Percentiles rank a stretch among this genome's conserved stretches.
These are phyloP conservation scores for Camptophora hylomeconis DNA, from an alignment of 2,329 filamentous ascomycete genomes.

Conservation along the genomic window DNA sequence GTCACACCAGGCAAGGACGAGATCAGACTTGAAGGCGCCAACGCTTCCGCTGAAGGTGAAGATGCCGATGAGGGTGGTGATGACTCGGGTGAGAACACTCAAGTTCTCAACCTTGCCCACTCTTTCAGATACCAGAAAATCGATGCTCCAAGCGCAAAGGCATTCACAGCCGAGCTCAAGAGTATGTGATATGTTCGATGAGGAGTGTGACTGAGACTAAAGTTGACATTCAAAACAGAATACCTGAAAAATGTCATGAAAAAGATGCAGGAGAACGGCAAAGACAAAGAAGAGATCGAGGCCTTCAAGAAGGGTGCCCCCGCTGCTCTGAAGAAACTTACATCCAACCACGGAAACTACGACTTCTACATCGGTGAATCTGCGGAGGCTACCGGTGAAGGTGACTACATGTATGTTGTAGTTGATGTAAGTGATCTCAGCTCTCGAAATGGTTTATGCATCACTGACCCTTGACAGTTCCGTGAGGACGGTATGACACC, in stretches of 20 bases:
- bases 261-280: constrained; percentile 49
- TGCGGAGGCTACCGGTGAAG: constrained; percentile 84
- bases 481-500: constrained; percentile 90
- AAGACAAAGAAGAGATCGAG: constrained; percentile 53
- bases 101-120: constrained; percentile 87
- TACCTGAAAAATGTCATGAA: constrained; percentile 89
- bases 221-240: constrained; percentile 31
- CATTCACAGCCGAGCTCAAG: constrained; percentile 74
- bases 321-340: constrained; percentile 66
- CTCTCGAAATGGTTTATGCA: background rate
- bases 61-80: constrained; percentile 60
- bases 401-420: constrained; percentile 68
- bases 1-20: constrained; percentile 64
- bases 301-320: constrained; percentile 67
- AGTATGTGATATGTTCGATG: constrained; percentile 36
- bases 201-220: background rate
- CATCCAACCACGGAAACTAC: constrained; percentile 90
- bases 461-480: too few species aligned
- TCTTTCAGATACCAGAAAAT: constrained; percentile 64
- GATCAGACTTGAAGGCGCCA: constrained; percentile 66
- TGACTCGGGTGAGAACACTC: constrained; percentile 43
- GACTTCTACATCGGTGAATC: constrained; percentile 88
- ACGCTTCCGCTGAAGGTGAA: constrained; percentile 81
- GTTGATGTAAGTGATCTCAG: too few species aligned
- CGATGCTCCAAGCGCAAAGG: constrained; percentile 59